Conservation (phyloP, 345 rosid species). For the Pelargonium nanum region DNA sequence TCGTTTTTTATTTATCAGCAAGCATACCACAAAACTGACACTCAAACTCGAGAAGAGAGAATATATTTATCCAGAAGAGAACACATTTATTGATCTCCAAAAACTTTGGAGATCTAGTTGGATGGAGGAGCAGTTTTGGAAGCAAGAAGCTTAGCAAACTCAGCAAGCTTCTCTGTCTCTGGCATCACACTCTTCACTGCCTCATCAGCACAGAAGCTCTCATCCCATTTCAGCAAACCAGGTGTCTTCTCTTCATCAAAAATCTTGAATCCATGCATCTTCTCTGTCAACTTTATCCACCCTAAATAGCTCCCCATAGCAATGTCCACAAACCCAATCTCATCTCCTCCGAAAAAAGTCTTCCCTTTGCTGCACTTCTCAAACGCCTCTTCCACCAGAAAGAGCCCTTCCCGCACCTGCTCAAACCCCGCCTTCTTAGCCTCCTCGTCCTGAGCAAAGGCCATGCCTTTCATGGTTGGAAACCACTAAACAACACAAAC, state of each 20-base stretch:
- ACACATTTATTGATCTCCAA: no score
- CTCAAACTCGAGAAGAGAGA: no score
- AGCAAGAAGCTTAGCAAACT: no score
- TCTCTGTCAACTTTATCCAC: constrained; percentile 45
- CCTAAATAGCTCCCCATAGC: constrained; percentile 48
- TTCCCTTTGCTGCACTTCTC: constrained; percentile 46
- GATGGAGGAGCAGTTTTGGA: no score
- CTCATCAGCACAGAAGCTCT: constrained; percentile 36
- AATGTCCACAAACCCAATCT: constrained; percentile 55
- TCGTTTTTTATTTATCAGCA: no score
- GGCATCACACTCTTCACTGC: constrained; percentile 55
- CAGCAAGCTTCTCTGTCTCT: constrained; percentile 48
- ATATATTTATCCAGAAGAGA: no score
- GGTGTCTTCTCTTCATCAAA: constrained; percentile 36
- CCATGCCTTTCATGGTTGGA: constrained; percentile 21
- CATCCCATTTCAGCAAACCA: constrained; percentile 41
- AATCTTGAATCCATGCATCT: constrained; percentile 18
- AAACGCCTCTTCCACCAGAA: constrained; percentile 39
- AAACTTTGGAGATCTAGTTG: no score
- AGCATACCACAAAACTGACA: no score
- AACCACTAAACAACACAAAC: constrained; percentile 34
- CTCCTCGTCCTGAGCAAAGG: constrained; percentile 23
- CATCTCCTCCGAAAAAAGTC: constrained; percentile 56
- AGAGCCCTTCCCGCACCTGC: constrained; percentile 29
- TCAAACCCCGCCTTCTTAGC: constrained; percentile 22